Conservation (phyloP, 2,329 filamentous ascomycete genomes). For the Pseudonectria buxi region DNA sequence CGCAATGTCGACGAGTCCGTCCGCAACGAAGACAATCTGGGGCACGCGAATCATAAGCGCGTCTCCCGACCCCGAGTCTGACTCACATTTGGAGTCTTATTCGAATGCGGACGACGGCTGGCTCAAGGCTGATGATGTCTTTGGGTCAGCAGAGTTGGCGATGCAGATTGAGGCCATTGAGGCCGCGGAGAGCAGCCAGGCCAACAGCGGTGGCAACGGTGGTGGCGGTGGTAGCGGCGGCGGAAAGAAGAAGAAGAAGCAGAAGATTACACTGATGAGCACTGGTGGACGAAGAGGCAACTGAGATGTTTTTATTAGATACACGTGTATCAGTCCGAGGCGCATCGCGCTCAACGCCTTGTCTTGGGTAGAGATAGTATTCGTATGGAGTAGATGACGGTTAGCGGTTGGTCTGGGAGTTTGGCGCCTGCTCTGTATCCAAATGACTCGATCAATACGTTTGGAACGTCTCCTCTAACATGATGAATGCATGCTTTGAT, state of each 20-base stretch:
- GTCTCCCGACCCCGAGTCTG: constrained; percentile 40
- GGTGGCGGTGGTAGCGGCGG: constrained; percentile 25
- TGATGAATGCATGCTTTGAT: too few relatives aligned
- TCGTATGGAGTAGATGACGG: neutral
- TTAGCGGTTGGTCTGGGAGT: too few relatives aligned
- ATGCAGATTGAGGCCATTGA: constrained; percentile 52
- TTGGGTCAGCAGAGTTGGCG: constrained; percentile 54
- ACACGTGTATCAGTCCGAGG: too few relatives aligned
- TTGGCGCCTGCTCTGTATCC: too few relatives aligned
- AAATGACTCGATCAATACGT: neutral
- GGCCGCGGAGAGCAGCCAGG: constrained; percentile 25
- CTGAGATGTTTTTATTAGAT: constrained; percentile 14
- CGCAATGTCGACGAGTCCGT: constrained; percentile 75
- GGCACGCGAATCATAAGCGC: constrained; percentile 67
- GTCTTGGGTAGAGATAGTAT: constrained; percentile 1
- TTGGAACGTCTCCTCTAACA: neutral
- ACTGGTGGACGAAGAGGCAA: constrained; percentile 50
- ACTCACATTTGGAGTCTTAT: neutral
- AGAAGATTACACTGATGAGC: constrained; percentile 68
- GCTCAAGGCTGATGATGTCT: constrained; percentile 72
- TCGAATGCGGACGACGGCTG: constrained; percentile 64
- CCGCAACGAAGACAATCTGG: constrained; percentile 76
- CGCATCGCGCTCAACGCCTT: too few relatives aligned
- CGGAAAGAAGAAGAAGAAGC: constrained; percentile 62
- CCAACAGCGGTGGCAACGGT: constrained; percentile 12